Evolutionary conservation across 1,284 basidiomycete species (phyloP).

Genomic region (Mrakiaceae sp.): DNA sequence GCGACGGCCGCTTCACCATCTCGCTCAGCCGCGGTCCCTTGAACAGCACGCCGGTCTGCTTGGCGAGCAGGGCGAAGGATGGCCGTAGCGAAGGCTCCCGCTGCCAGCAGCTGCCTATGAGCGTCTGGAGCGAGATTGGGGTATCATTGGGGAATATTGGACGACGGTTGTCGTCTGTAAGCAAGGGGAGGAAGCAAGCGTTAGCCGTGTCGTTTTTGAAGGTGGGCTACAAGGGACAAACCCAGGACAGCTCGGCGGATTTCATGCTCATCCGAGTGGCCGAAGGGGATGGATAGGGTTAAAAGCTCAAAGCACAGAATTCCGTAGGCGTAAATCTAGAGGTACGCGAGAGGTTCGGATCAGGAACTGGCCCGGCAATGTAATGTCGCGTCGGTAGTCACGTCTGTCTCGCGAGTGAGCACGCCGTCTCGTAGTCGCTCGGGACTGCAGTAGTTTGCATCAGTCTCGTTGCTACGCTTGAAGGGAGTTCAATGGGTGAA

Average conservation of each 20-base stretch:
- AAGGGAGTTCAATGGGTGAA: background rate
- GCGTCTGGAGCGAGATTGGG: constrained; percentile 28
- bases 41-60: no score
- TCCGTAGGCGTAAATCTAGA: constrained; percentile 39
- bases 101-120: constrained; percentile 45
- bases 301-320: background rate
- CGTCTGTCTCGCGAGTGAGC: constrained; percentile 50
- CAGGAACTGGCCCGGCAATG: constrained; percentile 17
- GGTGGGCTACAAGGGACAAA: constrained; percentile 30
- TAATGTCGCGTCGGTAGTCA: constrained; percentile 24
- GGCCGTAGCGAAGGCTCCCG: constrained; percentile 30
- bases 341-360: background rate
- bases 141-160: constrained; percentile 39
- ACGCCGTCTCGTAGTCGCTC: constrained; percentile 49
- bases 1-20: no score
- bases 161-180: constrained; percentile 46
- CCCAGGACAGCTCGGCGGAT: constrained; percentile 51
- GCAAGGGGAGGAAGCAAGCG: background rate
- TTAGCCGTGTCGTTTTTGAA: constrained; percentile 1
- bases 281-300: constrained; percentile 43
- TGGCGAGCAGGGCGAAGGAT: no score
- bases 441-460: constrained; percentile 37
- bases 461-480: background rate
- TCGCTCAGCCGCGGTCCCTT: no score
- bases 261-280: constrained; percentile 45